These are phyloP conservation scores for Lophium mytilinum DNA, from an alignment of 495 filamentous ascomycete species.

Conservation along the genomic window DNA sequence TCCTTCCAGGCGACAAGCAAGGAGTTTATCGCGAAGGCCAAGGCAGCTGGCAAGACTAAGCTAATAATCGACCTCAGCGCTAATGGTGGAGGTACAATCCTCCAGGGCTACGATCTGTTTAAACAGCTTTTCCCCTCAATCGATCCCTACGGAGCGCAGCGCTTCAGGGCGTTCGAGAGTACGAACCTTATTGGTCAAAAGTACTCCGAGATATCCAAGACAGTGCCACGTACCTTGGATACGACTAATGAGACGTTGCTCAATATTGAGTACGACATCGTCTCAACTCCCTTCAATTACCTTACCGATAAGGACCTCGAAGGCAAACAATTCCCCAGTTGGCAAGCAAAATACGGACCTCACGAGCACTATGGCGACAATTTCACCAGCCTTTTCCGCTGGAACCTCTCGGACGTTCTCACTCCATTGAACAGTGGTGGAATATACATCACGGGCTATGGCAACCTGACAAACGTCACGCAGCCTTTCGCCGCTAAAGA, in stretches of 20 bases:
- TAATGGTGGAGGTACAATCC: conserved; percentile 33
- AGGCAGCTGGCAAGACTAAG: conserved; percentile 32
- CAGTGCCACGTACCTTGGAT: conserved; percentile 6
- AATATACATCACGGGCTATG: conserved; percentile 28
- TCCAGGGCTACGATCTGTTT: conserved; percentile 38
- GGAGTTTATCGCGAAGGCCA: conserved; percentile 35
- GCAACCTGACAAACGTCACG: conserved; percentile 35
- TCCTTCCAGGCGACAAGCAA: conserved; percentile 35
- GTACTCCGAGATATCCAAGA: conserved; percentile 28
- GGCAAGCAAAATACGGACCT: conserved; percentile 23
- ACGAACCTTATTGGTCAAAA: conserved; percentile 39
- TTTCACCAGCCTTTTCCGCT: conserved; percentile 22
- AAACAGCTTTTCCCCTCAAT: conserved; percentile 36
- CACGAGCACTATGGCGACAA: conserved; percentile 13
- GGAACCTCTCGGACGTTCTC: conserved; percentile 23
- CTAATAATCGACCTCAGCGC: conserved; percentile 31
- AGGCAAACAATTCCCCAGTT: conserved; percentile 14
- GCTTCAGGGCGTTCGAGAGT: conserved; percentile 40
- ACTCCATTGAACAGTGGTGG: conserved; percentile 20
- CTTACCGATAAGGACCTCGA: conserved; percentile 13
- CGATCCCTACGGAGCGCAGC: conserved; percentile 36
- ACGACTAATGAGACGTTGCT: conserved; percentile 9
- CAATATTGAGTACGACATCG: conserved; percentile 12
- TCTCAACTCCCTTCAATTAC: conserved; percentile 22
- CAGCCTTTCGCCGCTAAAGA: conserved; percentile 28